Evolutionary conservation across 1,139 yeast genomes (phyloP).

Genomic region (Zygosaccharomyces pseudobailii): DNA sequence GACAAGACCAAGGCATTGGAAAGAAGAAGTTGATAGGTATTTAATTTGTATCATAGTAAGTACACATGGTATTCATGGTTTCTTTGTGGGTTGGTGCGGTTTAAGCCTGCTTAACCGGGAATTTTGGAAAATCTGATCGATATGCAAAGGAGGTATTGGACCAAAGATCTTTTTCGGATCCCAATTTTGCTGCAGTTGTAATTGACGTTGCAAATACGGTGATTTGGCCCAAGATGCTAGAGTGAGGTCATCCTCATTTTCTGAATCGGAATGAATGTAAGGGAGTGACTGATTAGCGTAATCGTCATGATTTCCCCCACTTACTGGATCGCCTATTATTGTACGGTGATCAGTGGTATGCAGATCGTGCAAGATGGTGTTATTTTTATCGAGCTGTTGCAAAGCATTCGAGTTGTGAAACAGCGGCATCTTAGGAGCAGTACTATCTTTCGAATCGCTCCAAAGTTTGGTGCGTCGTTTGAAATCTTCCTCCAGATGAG

Average conservation of each 20-base stretch:
- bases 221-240: slow-evolving; percentile 34
- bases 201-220: slow-evolving; percentile 29
- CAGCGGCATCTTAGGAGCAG: not conserved
- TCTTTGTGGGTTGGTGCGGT: slow-evolving; percentile 50
- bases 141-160: slow-evolving; percentile 61
- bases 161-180: slow-evolving; percentile 80
- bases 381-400: slow-evolving; percentile 5
- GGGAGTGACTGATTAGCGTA: slow-evolving; percentile 27
- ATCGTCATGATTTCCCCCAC: not conserved
- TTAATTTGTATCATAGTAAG: not conserved
- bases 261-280: slow-evolving; percentile 33
- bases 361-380: slow-evolving; percentile 25
- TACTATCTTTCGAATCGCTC: slow-evolving; percentile 15
- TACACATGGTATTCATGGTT: slow-evolving; percentile 33
- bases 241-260: slow-evolving; percentile 23
- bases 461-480: slow-evolving; percentile 22
- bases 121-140: slow-evolving; percentile 62
- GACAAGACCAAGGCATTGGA: slow-evolving; percentile 59
- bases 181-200: slow-evolving; percentile 53
- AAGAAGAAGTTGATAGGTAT: slow-evolving; percentile 35
- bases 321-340: slow-evolving; percentile 19
- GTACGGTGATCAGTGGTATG: slow-evolving; percentile 32
- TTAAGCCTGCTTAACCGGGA: slow-evolving; percentile 44
- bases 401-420: slow-evolving; percentile 6
- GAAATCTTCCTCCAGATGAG: slow-evolving; percentile 27